These are phyloP conservation scores for Dioscorea alata DNA, from an alignment of 106 monocot species.

Conservation along the genomic window DNA sequence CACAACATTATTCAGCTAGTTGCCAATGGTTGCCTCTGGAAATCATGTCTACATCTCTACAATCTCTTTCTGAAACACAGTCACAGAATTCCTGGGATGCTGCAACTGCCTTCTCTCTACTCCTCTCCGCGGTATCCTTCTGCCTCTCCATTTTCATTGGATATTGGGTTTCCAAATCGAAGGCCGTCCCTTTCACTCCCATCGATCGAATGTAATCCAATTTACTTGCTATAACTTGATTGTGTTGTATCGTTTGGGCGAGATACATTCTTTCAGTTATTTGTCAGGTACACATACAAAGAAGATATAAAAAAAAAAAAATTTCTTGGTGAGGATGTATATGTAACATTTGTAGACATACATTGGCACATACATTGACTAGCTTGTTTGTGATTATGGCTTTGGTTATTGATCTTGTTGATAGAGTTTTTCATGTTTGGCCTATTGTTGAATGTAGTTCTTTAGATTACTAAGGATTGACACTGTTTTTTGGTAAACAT, in stretches of 20 bases:
- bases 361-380: too few species aligned
- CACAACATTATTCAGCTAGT: conserved; percentile 73
- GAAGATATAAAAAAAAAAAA: too few species aligned
- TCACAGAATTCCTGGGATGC: conserved; percentile 60
- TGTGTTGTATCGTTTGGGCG: conserved; percentile 12
- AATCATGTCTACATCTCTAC: conserved; percentile 28
- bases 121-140: conserved; percentile 56
- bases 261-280: neutral
- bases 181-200: conserved; percentile 66
- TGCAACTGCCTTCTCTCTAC: conserved; percentile 67
- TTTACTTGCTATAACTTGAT: too few species aligned
- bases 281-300: too few species aligned
- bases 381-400: too few species aligned
- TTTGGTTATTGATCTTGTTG: too few species aligned
- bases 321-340: too few species aligned
- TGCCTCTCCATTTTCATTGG: conserved; percentile 61
- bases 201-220: conserved; percentile 24
- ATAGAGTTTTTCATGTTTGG: too few species aligned
- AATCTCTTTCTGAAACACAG: conserved; percentile 11
- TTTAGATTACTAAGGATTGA: too few species aligned
- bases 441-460: too few species aligned
- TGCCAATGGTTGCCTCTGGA: conserved; percentile 86
- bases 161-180: conserved; percentile 58
- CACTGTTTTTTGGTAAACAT: too few species aligned
- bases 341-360: too few species aligned